Evolutionary conservation across 2,329 filamentous ascomycete species (phyloP), one percentile per base, ranked within the genome.

Genomic region (Cercospora sp.): DNA sequence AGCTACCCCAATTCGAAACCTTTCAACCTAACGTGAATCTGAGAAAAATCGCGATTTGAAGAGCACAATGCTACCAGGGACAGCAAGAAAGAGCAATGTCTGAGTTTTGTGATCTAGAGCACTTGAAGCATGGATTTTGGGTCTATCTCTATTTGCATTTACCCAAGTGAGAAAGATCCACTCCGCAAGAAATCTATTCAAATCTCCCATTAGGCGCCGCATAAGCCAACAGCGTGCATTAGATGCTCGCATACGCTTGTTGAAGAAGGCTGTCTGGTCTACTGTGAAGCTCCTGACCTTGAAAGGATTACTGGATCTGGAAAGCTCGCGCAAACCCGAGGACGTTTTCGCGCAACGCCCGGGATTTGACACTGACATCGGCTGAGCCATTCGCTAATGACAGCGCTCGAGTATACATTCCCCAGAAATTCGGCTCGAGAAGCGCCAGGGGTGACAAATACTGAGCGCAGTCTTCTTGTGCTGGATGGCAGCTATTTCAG

Each of bases 131-230:
- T 13, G n/a, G 8, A 20, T 51, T 5, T 10, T 5, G 45, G 12
- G 18, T 58, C 53, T 58, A 58, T 30, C 5, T 58, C 28, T 58
- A 58, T 58, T 20, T 58, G 53, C 30, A 58, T 58, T 12, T 58
- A n/a, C 16, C 30, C 26, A 30, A 28, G 26, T 33, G 3, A 9
- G 13, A 31, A 51, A 58, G 23, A 31, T 18, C 3, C 16, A 33
- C 20, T 7, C 3, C 5, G 5, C 20, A 16, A 51, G 20, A 7
- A 12, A 12, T 51, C 18, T 51, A 23, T 26, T 3, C 10, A 5
- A 7, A 6, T 20, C 20, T 51, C 20, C 1, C 12, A 51, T 12
- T 0, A 51, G 3, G 18, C 45, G 10, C 45, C 5, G 1, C 16
- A 10, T 51, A 5, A 51, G 45, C 18, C 13, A n/a, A 42, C 7